Base-by-base conservation (phyloP, 495 filamentous ascomycete species). In the Aspergillus mulundensis region DNA sequence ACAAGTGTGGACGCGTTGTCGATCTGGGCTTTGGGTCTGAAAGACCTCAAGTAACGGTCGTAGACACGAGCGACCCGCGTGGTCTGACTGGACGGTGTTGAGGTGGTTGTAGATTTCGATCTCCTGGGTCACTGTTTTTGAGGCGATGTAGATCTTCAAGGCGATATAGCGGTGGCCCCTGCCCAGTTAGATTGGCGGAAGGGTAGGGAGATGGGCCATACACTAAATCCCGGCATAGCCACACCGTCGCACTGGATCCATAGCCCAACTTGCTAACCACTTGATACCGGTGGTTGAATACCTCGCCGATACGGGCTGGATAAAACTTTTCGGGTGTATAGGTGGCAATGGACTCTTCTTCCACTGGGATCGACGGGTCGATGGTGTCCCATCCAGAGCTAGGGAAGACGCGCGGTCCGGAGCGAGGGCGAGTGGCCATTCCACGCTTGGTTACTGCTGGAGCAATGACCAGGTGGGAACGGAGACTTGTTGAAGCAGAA, bases 171-270 rank as follows among this genome's bases (percentile, higher is more conserved):
- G 25, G 25, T 28, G 25, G 25, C 8, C 25, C 25, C 8, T 28
- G 25, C 8, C 3, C 4, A 28, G 3, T 28, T 28, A 28, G 25
- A 28, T 28, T 4, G 25, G 3, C 25, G 4, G 8, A 28, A 28
- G 40, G 47, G 28, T 51, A 40, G 40, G 42, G 20, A 57, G 56
- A 25, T 20, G n/a, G 5, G 24, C 24, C 39, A 16, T 15, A 60
- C 69, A 57, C 51, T 36, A 81, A 61, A 61, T 81, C 77, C n/a
- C 69, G 70, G 43, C 69, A 71, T 15, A 82, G 67, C 78, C 78
- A 81, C 1, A 77, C 79, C 5, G 79, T 83, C 15, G 79, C 78
- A 41, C 59, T 70, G 10, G 74, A 62, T 6, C 79, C 79, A 57
- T 74, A 78, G 7, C 79, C 75, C 34, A 80, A 63, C 61, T 81